Percentiles rank a stretch among this genome's conserved stretches.
Evolutionary conservation across 257 asterid species (phyloP).

Genomic region (Primulina tabacum): DNA sequence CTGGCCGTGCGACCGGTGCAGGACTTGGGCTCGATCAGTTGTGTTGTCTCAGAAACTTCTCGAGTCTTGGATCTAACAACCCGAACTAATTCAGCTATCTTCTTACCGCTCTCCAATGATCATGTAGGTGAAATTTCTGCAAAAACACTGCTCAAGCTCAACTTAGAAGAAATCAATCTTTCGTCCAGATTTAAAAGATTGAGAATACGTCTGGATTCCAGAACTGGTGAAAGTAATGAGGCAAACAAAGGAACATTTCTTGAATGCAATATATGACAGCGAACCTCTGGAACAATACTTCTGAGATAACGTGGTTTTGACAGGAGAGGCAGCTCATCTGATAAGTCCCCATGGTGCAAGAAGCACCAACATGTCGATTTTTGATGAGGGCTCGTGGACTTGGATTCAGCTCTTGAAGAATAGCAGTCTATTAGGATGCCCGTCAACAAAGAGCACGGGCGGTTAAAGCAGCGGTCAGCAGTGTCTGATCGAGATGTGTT

Average conservation of each 20-base stretch:
- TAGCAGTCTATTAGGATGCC: constrained; percentile 61
- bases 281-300: constrained; percentile 48
- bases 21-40: constrained; percentile 68
- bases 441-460: constrained; percentile 55
- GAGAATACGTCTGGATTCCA: constrained; percentile 61
- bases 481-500: constrained; percentile 40
- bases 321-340: constrained; percentile 88
- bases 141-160: not conserved
- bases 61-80: constrained; percentile 47
- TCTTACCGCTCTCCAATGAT: constrained; percentile 62
- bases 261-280: constrained; percentile 68
- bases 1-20: constrained; percentile 60
- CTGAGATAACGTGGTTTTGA: constrained; percentile 64
- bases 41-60: constrained; percentile 36
- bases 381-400: constrained; percentile 55
- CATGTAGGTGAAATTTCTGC: constrained; percentile 41
- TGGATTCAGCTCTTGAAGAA: constrained; percentile 55
- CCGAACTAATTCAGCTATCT: constrained; percentile 33
- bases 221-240: constrained; percentile 52
- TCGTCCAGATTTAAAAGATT: not conserved
- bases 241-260: constrained; percentile 62
- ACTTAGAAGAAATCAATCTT: too few species aligned
- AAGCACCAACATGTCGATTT: constrained; percentile 83
- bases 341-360: constrained; percentile 64
- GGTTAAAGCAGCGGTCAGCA: constrained; percentile 59